Base-by-base conservation (phyloP, 2,329 filamentous ascomycete genomes). In the Penicillium sp. region DNA sequence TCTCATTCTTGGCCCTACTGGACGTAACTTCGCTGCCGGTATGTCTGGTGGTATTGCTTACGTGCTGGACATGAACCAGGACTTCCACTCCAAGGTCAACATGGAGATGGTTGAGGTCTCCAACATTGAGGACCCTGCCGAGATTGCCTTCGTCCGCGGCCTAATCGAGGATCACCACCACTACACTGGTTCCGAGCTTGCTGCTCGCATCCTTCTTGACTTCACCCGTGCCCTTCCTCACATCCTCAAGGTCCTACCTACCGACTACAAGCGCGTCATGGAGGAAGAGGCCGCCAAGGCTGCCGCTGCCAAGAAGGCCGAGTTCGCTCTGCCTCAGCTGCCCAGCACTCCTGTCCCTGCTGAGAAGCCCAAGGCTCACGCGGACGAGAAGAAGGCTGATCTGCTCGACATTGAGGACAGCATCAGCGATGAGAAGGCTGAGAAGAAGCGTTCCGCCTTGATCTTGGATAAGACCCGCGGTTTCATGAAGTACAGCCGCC, bases 31-130 rank as follows among this genome's bases (percentile, higher is more conserved):
- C 73, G 94, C 93, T 69, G 94, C 94, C 61, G 94, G 94, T 83
- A 98, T 98, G 94, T 97, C 93, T 71, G 94, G 94, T 73, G 94
- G 94, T 83, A 97, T 98, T 70, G 93, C 93, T 18, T 98, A 96
- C 71, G 87, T 97, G 55, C 86, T 98, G 33, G 94, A 98, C 72
- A 89, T 95, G 72, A 86, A 94, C 75, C 85, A 89, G 65, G 92
- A 97, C 78, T 96, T 97, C 81, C 83, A 90, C 76, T 87, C 88
- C 69, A 97, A 97, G 85, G 89, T 97, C 79, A 98, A 98, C 80
- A 89, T 88, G 72, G 94, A 98, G 81, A 96, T 98, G 94, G 94
- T 98, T 67, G 93, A 97, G 79, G 87, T 94, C 27, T 90, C 89
- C 50, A 84, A 86, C 9, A 81, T 98, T 46, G 90, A 94, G 62